Conservation (phyloP, 2,329 filamentous ascomycete genomes). For the Monosporascus cannonballus region DNA sequence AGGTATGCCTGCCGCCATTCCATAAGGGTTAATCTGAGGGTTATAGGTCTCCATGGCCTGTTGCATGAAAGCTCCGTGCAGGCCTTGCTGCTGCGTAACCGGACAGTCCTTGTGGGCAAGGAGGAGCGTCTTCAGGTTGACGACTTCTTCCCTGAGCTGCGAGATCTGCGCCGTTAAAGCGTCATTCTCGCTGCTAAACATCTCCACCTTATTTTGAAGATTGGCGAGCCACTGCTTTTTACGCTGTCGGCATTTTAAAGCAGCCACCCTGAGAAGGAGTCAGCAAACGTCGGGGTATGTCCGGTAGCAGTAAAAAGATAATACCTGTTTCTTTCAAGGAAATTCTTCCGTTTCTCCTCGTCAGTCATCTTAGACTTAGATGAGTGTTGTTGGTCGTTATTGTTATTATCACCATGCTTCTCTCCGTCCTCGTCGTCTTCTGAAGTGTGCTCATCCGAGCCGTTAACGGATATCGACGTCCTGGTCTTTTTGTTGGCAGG, state of each 20-base stretch:
- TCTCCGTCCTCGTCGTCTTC: slow-evolving; percentile 49
- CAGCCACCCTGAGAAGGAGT: slow-evolving; percentile 67
- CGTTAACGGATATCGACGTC: slow-evolving; percentile 30
- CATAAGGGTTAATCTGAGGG: slow-evolving; percentile 53
- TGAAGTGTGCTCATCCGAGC: slow-evolving; percentile 40
- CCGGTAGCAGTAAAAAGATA: slow-evolving; percentile 21
- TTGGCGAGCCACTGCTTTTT: slow-evolving; percentile 99
- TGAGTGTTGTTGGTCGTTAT: too few species aligned
- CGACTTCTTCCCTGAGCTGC: slow-evolving; percentile 82
- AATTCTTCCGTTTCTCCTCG: slow-evolving; percentile 97
- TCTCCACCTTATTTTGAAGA: slow-evolving; percentile 87
- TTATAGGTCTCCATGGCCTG: slow-evolving; percentile 50
- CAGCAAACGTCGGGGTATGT: slow-evolving; percentile 8
- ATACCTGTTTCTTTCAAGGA: slow-evolving; percentile 91
- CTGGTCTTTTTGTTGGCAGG: slow-evolving; percentile 67
- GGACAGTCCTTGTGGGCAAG: slow-evolving; percentile 96
- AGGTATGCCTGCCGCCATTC: slow-evolving; percentile 47
- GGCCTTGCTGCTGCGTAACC: slow-evolving; percentile 78
- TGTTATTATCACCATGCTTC: slow-evolving; percentile 50
- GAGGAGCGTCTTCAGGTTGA: slow-evolving; percentile 87
- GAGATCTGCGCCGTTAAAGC: slow-evolving; percentile 76
- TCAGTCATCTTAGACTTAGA: slow-evolving; percentile 84
- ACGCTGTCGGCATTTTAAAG: slow-evolving; percentile 90
- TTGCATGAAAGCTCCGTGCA: slow-evolving; percentile 53
- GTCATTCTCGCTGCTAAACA: slow-evolving; percentile 90